These are phyloP conservation scores for Tetrahymena borealis DNA, from an alignment of 73 alveolate genomes.

Conservation along the genomic window DNA sequence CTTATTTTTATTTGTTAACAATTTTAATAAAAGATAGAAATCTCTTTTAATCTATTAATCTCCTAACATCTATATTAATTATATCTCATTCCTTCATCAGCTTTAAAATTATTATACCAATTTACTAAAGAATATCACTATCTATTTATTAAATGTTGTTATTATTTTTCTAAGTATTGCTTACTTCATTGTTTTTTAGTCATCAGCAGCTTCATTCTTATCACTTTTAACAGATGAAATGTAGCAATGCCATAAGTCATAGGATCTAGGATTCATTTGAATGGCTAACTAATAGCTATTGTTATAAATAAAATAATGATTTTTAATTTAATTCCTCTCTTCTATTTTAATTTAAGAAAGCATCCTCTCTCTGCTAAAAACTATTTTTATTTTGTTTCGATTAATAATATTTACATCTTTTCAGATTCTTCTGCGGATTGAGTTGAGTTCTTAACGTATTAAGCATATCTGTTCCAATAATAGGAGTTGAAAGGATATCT, in stretches of 20 bases:
- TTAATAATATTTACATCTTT: not conserved
- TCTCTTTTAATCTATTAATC: too few species aligned
- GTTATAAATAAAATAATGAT: not conserved
- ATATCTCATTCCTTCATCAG: not conserved
- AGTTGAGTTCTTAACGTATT: not conserved
- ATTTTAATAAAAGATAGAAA: too few species aligned
- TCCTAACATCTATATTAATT: too few species aligned
- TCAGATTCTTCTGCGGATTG: not conserved
- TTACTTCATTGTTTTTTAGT: not conserved
- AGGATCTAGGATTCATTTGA: not conserved
- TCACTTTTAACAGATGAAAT: not conserved
- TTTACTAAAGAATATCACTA: too few species aligned
- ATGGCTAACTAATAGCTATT: not conserved
- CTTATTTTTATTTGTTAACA: too few species aligned
- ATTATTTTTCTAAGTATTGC: too few species aligned
- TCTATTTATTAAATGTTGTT: too few species aligned
- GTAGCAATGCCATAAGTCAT: not conserved
- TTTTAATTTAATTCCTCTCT: too few species aligned
- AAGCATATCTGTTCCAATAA: not conserved
- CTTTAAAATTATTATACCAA: too few species aligned
- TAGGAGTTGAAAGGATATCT: not conserved
- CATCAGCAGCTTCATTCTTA: not conserved
- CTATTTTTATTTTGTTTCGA: not conserved
- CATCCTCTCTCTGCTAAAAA: not conserved
- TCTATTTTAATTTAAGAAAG: not conserved